These are phyloP conservation scores for Amphibolis antarctica DNA, from an alignment of 106 monocot genomes.

Conservation along the genomic window DNA sequence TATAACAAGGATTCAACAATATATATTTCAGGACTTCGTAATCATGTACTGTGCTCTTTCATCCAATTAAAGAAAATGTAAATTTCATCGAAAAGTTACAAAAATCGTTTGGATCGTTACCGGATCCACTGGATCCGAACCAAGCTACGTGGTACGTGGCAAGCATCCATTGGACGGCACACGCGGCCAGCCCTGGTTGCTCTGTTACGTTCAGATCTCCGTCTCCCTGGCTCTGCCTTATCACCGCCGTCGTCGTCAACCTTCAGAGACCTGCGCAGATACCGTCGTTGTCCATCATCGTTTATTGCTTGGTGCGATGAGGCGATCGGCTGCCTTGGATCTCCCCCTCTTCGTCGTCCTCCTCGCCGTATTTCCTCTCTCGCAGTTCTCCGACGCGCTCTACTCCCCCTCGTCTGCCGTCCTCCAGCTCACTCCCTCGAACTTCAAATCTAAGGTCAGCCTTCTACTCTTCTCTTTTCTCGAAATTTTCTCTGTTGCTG, in stretches of 20 bases:
- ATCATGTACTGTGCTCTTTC: too few species aligned
- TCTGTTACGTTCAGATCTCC: neutral
- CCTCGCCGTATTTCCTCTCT: slow-evolving; percentile 5
- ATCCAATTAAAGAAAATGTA: too few species aligned
- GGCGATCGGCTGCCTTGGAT: neutral
- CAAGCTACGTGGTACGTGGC: too few species aligned
- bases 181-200: slow-evolving; percentile 9
- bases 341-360: slow-evolving; percentile 8
- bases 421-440: slow-evolving; percentile 73
- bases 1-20: too few species aligned
- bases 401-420: slow-evolving; percentile 89
- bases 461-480: neutral
- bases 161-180: slow-evolving; percentile 1
- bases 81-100: too few species aligned
- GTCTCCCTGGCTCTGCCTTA: too few species aligned
- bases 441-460: slow-evolving; percentile 94
- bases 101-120: too few species aligned
- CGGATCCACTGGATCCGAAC: too few species aligned
- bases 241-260: too few species aligned
- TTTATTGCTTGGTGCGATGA: neutral
- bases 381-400: slow-evolving; percentile 32
- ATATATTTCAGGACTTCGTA: too few species aligned
- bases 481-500: neutral
- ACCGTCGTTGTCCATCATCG: neutral
- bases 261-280: neutral